These are phyloP conservation scores for Stylonectria norvegica DNA, from an alignment of 2,329 filamentous ascomycete species.

Conservation along the genomic window DNA sequence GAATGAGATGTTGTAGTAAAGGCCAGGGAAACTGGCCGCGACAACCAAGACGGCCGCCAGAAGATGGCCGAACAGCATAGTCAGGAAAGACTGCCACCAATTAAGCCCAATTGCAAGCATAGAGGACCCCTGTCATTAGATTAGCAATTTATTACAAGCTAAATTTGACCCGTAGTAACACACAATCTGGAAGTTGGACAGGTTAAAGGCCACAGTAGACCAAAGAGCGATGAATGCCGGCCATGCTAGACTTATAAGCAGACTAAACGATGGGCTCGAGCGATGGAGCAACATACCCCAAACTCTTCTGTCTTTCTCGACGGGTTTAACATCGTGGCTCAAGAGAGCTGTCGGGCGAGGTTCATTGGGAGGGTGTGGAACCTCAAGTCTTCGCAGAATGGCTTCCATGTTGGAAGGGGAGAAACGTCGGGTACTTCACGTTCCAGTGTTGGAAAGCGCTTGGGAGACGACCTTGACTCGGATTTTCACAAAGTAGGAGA, in stretches of 20 bases:
- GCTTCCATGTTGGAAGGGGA: too few relatives aligned
- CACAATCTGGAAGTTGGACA: slow-evolving; percentile 6
- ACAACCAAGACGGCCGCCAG: neutral
- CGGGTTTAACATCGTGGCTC: slow-evolving; percentile 3
- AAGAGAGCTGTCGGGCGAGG: neutral
- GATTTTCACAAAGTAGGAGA: too few relatives aligned
- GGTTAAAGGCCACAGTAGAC: slow-evolving; percentile 3
- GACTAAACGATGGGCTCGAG: neutral
- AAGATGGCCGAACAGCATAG: slow-evolving; percentile 1
- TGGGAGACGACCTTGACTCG: too few relatives aligned
- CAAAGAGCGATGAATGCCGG: slow-evolving; percentile 2
- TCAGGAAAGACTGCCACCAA: slow-evolving; percentile 5
- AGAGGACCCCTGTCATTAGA: slow-evolving; percentile 4
- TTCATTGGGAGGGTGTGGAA: slow-evolving; percentile 1
- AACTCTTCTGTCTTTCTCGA: slow-evolving; percentile 2
- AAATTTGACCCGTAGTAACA: too few relatives aligned
- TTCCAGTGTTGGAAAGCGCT: too few relatives aligned
- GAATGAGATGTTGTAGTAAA: slow-evolving; percentile 40
- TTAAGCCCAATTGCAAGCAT: slow-evolving; percentile 2
- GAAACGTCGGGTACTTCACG: too few relatives aligned
- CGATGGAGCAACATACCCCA: slow-evolving; percentile 1
- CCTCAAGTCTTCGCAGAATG: slow-evolving; percentile 1
- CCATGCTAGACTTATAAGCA: slow-evolving; percentile 1
- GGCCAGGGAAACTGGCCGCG: neutral
- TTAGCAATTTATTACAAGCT: too few relatives aligned